phyloP scores from a whole-genome alignment of 371 early-diverging fungal species.

The Mucor racemosus region DNA sequence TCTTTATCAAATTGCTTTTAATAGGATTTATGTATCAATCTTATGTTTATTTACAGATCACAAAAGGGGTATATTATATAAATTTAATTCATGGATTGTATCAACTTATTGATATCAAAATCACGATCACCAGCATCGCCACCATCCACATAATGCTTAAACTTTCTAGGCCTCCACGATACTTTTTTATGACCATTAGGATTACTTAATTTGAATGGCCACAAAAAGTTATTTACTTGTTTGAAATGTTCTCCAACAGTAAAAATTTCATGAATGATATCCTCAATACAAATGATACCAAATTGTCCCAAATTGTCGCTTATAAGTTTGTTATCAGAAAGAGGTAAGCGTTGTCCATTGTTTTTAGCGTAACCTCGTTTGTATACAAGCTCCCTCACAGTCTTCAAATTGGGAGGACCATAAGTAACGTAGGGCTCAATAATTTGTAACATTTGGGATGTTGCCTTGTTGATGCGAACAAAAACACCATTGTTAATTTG shows the following conservation, averaged over 20 bases:
- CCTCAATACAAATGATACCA: conserved; percentile 98
- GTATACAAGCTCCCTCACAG: conserved; percentile 97
- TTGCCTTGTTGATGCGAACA: conserved; percentile 96
- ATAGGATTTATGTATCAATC: too few species aligned
- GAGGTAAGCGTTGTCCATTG: conserved; percentile 87
- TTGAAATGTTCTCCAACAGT: conserved; percentile 91
- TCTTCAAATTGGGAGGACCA: conserved; percentile 97
- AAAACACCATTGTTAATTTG: conserved; percentile 99
- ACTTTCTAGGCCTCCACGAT: conserved; percentile 94
- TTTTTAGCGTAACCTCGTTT: conserved; percentile 98
- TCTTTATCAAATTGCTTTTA: too few species aligned
- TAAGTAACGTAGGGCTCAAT: conserved; percentile 97
- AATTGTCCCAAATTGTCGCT: conserved; percentile 89
- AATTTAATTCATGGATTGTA: conserved; percentile 94
- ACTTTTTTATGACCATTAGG: conserved; percentile 76
- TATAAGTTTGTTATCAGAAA: conserved; percentile 94
- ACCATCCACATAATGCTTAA: conserved; percentile 95
- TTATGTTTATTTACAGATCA: neutral
- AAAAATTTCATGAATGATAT: conserved; percentile 98
- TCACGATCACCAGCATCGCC: conserved; percentile 98
- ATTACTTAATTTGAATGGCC: conserved; percentile 98
- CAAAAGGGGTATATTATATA: neutral
- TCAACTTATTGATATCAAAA: conserved; percentile 91
- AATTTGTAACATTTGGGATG: conserved; percentile 95
- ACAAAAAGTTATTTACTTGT: conserved; percentile 94